phyloP scores from a whole-genome alignment of 2,329 filamentous ascomycete species.

The Microdochium trichocladiopsis region DNA sequence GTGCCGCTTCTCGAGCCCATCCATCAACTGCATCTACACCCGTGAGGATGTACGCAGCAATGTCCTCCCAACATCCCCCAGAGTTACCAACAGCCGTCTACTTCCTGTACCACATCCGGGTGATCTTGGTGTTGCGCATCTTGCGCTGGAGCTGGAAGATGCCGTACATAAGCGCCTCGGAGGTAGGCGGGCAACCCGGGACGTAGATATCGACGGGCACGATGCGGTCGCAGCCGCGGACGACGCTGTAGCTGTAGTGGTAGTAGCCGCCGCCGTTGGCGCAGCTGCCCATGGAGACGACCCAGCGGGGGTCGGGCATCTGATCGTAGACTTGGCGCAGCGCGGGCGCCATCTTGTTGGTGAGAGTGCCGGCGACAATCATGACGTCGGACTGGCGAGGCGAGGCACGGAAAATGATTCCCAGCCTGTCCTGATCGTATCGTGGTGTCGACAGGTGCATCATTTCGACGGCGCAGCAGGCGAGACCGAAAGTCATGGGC shows the following conservation, averaged over 20 bases:
- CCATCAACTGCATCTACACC: background rate
- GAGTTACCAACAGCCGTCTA: slow-evolving; percentile 20
- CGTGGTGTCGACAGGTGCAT: slow-evolving; percentile 85
- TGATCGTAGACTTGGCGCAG: slow-evolving; percentile 89
- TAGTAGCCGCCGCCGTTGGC: slow-evolving; percentile 84
- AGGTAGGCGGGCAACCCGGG: slow-evolving; percentile 61
- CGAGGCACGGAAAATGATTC: slow-evolving; percentile 86
- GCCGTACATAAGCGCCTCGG: slow-evolving; percentile 58
- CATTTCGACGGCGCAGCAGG: slow-evolving; percentile 88
- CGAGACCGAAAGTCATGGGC: slow-evolving; percentile 84
- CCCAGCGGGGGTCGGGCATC: slow-evolving; percentile 89
- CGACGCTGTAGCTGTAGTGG: slow-evolving; percentile 77
- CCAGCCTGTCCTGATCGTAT: slow-evolving; percentile 82
- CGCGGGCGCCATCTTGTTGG: slow-evolving; percentile 94
- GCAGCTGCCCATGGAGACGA: slow-evolving; percentile 76
- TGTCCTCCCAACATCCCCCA: background rate
- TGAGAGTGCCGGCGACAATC: slow-evolving; percentile 88
- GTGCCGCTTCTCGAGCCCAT: background rate
- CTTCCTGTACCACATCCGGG: slow-evolving; percentile 52
- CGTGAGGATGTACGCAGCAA: background rate
- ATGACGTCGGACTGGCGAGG: slow-evolving; percentile 86
- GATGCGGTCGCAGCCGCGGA: slow-evolving; percentile 68
- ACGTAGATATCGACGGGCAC: slow-evolving; percentile 77
- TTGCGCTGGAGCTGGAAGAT: slow-evolving; percentile 74
- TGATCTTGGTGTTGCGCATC: slow-evolving; percentile 56